Conservation (phyloP, 345 rosid genomes). For the Arabidopsis thaliana region DNA sequence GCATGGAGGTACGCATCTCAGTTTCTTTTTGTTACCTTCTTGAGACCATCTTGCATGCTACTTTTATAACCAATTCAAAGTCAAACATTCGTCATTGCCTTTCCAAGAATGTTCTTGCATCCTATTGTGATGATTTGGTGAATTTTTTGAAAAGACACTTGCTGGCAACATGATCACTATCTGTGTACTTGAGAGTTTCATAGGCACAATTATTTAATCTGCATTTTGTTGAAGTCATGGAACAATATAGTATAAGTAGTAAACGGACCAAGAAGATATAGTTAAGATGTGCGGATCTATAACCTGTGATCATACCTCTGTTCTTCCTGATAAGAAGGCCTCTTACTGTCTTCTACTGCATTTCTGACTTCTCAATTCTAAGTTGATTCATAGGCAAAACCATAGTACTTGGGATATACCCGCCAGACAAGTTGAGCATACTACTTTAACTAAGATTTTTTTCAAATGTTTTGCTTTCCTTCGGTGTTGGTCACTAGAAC, state of each 20-base stretch:
- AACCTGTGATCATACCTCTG: slow-evolving; percentile 28
- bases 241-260: slow-evolving; percentile 13
- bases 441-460: slow-evolving; percentile 4
- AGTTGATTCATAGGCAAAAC: slow-evolving; percentile 7
- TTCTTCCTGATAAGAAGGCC: neutral
- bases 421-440: neutral
- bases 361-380: slow-evolving; percentile 10
- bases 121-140: neutral
- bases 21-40: slow-evolving; percentile 14
- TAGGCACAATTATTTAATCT: neutral
- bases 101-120: slow-evolving; percentile 8
- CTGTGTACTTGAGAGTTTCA: slow-evolving; percentile 10
- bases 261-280: slow-evolving; percentile 14
- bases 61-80: neutral
- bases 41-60: slow-evolving; percentile 11
- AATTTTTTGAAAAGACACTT: slow-evolving; percentile 9
- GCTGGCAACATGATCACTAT: neutral
- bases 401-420: slow-evolving; percentile 2
- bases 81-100: slow-evolving; percentile 5
- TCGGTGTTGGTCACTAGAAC: neutral
- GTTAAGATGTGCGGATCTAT: slow-evolving; percentile 25
- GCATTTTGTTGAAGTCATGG: slow-evolving; percentile 1
- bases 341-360: slow-evolving; percentile 10
- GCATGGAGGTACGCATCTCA: slow-evolving; percentile 63
- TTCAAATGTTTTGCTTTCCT: slow-evolving; percentile 17